Conservation (phyloP, 768 basidiomycete species). For the Auricularia heimuer region DNA sequence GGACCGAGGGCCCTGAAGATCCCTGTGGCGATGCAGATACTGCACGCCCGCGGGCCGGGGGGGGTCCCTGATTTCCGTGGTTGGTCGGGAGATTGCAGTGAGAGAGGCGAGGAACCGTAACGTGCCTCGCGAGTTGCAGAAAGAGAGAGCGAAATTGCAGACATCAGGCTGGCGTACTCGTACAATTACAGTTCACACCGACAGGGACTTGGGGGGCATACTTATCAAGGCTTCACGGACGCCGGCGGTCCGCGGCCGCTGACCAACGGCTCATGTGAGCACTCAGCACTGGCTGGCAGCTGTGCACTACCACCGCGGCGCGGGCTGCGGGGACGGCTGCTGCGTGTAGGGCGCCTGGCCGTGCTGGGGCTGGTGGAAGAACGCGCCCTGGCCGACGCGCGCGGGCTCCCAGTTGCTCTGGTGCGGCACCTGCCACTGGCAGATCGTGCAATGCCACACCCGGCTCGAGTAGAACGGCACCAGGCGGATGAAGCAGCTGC, state of each 20-base stretch:
- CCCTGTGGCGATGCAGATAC: neutral
- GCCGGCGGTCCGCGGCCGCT: no score
- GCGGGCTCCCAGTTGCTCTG: constrained; percentile 20
- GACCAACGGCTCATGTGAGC: neutral
- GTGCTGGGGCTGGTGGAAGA: neutral
- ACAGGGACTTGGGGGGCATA: no score
- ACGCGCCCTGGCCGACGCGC: constrained; percentile 6
- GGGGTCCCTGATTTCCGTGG: neutral
- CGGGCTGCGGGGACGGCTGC: neutral
- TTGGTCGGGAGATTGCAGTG: no score
- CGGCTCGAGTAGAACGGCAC: constrained; percentile 52
- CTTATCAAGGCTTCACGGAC: no score
- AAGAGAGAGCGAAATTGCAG: no score
- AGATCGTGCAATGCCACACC: constrained; percentile 65
- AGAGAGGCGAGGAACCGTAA: no score
- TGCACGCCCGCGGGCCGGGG: neutral
- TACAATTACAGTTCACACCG: no score
- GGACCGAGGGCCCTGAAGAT: neutral
- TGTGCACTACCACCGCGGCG: neutral
- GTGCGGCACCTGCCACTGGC: constrained; percentile 50
- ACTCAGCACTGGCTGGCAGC: neutral
- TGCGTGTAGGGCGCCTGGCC: neutral
- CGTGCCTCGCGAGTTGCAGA: no score
- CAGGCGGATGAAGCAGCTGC: constrained; percentile 50
- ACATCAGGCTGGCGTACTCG: no score